phyloP scores from a whole-genome alignment of 164 flowering plant species.

The Piper longum region DNA sequence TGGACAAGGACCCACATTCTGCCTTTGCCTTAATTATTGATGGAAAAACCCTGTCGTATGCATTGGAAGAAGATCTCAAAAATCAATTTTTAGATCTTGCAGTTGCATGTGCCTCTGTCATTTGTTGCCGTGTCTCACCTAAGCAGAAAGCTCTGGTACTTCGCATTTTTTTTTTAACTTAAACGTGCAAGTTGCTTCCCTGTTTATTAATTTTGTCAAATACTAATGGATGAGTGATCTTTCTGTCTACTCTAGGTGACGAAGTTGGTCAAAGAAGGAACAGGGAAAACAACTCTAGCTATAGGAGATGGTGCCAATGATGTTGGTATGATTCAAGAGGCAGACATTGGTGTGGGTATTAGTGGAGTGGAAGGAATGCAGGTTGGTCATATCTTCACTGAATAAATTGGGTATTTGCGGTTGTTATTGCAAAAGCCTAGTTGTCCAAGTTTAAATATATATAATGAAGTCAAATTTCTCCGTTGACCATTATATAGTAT shows the following conservation, averaged over 20 bases:
- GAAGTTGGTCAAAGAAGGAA: constrained; percentile 31
- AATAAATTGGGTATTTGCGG: neutral
- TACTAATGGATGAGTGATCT: neutral
- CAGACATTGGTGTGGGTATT: constrained; percentile 61
- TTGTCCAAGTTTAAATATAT: neutral
- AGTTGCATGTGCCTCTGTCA: constrained; percentile 45
- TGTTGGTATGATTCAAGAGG: constrained; percentile 71
- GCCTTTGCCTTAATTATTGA: constrained; percentile 52
- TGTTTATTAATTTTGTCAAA: neutral
- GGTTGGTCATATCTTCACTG: constrained; percentile 14
- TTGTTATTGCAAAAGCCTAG: neutral
- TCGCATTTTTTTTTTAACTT: neutral
- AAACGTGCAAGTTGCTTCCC: neutral
- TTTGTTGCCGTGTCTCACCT: constrained; percentile 65
- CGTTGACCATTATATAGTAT: neutral
- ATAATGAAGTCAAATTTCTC: neutral
- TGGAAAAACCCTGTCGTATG: constrained; percentile 42
- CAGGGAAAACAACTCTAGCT: constrained; percentile 48
- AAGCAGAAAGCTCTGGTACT: constrained; percentile 68
- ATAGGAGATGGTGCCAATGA: constrained; percentile 66
- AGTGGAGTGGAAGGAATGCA: constrained; percentile 77
- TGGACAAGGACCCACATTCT: constrained; percentile 12
- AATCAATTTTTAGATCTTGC: constrained; percentile 39
- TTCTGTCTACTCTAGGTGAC: constrained; percentile 25
- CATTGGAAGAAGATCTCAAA: constrained; percentile 2